Conservation (phyloP, 495 filamentous ascomycete genomes). For the Astrocystis sublimbata region DNA sequence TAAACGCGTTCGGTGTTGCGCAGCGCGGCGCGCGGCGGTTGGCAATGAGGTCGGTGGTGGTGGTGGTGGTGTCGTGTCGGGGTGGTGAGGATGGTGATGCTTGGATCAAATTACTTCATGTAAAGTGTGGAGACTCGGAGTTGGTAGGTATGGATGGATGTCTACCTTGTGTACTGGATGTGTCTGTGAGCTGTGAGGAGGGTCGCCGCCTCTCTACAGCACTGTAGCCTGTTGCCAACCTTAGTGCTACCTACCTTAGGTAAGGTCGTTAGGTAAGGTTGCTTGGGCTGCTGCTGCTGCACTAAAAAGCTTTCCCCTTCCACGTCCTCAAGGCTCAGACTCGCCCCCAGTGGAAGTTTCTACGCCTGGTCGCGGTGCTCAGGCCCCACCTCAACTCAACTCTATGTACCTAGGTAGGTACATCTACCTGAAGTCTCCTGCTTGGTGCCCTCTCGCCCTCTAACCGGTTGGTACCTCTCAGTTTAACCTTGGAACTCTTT, state of each 20-base stretch:
- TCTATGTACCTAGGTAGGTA: neutral
- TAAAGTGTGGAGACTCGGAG: too few relatives aligned
- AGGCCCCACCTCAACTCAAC: slow-evolving; percentile 10
- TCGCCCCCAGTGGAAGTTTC: slow-evolving; percentile 35
- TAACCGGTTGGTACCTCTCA: too few relatives aligned
- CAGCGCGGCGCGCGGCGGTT: slow-evolving; percentile 2
- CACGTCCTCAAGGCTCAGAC: too few relatives aligned
- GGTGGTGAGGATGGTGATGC: slow-evolving; percentile 12
- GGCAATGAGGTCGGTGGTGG: neutral
- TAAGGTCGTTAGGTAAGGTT: too few relatives aligned
- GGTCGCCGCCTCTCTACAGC: neutral
- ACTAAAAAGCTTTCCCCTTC: slow-evolving; percentile 19
- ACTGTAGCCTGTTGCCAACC: slow-evolving; percentile 10
- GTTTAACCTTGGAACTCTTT: too few relatives aligned
- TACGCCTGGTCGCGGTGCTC: slow-evolving; percentile 25
- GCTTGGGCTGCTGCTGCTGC: slow-evolving; percentile 1
- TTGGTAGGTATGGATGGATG: too few relatives aligned
- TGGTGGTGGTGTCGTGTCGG: slow-evolving; percentile 20
- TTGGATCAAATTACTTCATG: too few relatives aligned
- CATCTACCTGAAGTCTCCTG: too few relatives aligned
- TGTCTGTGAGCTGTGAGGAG: slow-evolving; percentile 2
- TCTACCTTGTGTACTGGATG: too few relatives aligned
- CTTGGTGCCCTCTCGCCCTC: too few relatives aligned
- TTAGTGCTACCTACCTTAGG: too few relatives aligned
- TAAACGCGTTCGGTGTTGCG: slow-evolving; percentile 4